Conservation (phyloP, 176 grass and related monocot genomes). For the Raddia guianensis region DNA sequence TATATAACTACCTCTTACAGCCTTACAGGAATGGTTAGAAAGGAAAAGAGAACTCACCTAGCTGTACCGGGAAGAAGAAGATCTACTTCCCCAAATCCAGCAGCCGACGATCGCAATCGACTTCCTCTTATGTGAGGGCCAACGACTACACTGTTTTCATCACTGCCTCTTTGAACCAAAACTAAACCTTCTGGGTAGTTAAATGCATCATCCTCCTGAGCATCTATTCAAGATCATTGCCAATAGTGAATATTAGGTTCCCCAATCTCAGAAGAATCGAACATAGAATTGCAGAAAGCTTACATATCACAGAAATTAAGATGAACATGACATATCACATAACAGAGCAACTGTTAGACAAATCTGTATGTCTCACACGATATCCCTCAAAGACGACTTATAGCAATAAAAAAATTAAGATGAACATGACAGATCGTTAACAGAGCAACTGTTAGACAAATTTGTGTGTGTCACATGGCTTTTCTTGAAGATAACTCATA, state of each 20-base stretch:
- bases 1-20: background rate
- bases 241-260: slow-evolving; percentile 7
- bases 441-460: background rate
- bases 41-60: slow-evolving; percentile 48
- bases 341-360: background rate
- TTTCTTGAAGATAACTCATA: slow-evolving; percentile 10
- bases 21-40: background rate
- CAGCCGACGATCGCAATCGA: slow-evolving; percentile 76
- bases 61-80: slow-evolving; percentile 96
- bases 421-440: too few species aligned
- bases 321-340: background rate
- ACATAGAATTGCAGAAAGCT: background rate
- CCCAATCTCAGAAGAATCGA: background rate
- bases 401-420: background rate
- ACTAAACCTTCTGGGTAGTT: slow-evolving; percentile 78
- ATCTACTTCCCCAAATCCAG: slow-evolving; percentile 96
- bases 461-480: background rate
- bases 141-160: slow-evolving; percentile 88
- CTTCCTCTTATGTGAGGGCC: slow-evolving; percentile 92
- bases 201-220: slow-evolving; percentile 76
- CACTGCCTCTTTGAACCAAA: slow-evolving; percentile 69
- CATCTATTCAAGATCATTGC: slow-evolving; percentile 54
- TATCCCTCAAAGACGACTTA: slow-evolving; percentile 20
- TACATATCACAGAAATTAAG: background rate
- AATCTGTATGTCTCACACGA: background rate